These are phyloP conservation scores for Coemansia sp. DNA, from an alignment of 192 early-diverging fungal species.

Conservation along the genomic window DNA sequence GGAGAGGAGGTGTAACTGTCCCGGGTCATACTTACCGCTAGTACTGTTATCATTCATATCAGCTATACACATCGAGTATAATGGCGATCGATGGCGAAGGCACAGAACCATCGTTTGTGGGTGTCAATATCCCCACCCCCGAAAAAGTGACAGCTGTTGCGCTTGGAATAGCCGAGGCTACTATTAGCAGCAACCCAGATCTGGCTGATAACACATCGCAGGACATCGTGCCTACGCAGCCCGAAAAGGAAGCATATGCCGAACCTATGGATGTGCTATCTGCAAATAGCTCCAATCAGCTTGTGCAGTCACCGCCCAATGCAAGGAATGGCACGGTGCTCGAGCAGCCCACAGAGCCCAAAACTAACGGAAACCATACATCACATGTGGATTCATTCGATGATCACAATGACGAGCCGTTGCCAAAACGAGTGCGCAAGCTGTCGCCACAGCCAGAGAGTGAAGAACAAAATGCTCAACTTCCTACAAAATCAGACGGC, in stretches of 20 bases:
- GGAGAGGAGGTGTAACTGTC: not conserved
- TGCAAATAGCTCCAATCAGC: not conserved
- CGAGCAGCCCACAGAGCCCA: constrained; percentile 2
- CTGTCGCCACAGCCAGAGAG: constrained; percentile 4
- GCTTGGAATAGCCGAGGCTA: not conserved
- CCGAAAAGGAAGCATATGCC: not conserved
- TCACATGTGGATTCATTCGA: not conserved
- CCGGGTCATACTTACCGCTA: not conserved
- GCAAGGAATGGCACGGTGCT: not conserved
- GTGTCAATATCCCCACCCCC: constrained; percentile 33
- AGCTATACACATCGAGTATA: constrained; percentile 6
- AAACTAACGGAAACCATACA: constrained; percentile 16
- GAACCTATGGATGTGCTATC: not conserved
- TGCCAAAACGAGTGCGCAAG: constrained; percentile 41
- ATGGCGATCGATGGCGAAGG: constrained; percentile 33
- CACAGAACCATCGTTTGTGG: constrained; percentile 21
- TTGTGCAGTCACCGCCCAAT: not conserved
- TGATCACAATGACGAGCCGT: constrained; percentile 15
- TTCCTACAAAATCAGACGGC: not conserved
- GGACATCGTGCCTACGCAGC: not conserved
- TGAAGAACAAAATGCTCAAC: constrained; percentile 2
- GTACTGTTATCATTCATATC: not conserved
- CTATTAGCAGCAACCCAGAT: not conserved
- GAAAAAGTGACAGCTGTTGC: constrained; percentile 33
- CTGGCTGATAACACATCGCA: not conserved